Percentiles rank a stretch among this genome's conserved stretches.
phyloP scores from a whole-genome alignment of 106 monocot species.

The Allium sativum region DNA sequence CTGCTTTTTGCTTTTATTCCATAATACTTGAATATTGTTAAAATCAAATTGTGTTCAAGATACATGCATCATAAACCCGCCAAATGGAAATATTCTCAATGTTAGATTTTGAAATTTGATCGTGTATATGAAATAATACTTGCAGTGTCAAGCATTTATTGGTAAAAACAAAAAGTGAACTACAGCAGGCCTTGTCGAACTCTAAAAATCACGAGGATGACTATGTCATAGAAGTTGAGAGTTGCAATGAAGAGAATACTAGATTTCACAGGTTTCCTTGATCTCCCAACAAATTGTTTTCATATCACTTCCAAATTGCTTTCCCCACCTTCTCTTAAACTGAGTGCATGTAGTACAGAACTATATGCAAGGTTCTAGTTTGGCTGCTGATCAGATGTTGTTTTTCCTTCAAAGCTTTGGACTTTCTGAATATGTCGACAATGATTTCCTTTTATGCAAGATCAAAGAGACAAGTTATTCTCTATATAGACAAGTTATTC shows the following conservation, averaged over 20 bases:
- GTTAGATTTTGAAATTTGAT: not conserved
- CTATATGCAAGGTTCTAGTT: slow-evolving; percentile 30
- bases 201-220: slow-evolving; percentile 34
- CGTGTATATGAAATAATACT: not conserved
- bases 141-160: slow-evolving; percentile 65
- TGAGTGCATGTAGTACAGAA: slow-evolving; percentile 22
- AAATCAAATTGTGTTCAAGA: not conserved
- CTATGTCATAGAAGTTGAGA: slow-evolving; percentile 78
- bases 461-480: slow-evolving; percentile 50
- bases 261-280: slow-evolving; percentile 67
- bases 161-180: slow-evolving; percentile 66
- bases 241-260: slow-evolving; percentile 59
- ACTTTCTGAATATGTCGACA: slow-evolving; percentile 10
- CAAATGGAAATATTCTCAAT: not conserved
- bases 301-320: no score
- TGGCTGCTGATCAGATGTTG: slow-evolving; percentile 32
- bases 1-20: no score
- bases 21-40: not conserved
- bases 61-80: not conserved
- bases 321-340: not conserved
- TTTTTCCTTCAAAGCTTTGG: slow-evolving; percentile 16
- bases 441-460: slow-evolving; percentile 20
- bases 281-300: no score
- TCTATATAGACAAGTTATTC: no score
- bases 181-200: slow-evolving; percentile 50